Conservation (phyloP, 805 yeast species). For the Clavispora fructus region DNA sequence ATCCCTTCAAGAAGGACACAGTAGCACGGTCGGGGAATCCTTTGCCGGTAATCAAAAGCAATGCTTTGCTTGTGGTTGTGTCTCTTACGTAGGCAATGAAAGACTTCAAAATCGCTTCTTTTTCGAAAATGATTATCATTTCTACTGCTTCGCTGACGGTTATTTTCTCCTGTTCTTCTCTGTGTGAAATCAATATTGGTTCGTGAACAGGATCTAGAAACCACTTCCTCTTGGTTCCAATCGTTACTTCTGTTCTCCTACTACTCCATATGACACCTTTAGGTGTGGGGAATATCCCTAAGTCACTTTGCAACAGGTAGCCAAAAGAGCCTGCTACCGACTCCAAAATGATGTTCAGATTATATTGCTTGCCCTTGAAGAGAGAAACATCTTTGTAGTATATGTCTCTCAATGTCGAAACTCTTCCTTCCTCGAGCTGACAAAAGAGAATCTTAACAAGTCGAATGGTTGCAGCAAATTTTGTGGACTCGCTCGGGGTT, state of each 20-base stretch:
- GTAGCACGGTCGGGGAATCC: conserved; percentile 15
- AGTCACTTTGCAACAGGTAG: conserved; percentile 3
- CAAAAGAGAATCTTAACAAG: conserved; percentile 5
- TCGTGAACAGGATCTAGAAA: conserved; percentile 1
- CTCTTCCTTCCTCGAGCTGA: conserved; percentile 3
- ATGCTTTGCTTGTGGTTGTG: not conserved
- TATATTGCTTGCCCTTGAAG: conserved; percentile 10
- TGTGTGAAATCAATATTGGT: conserved; percentile 3
- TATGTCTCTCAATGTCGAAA: conserved; percentile 12
- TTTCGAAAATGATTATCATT: conserved; percentile 28
- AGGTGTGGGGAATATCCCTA: conserved; percentile 8
- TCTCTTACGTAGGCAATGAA: not conserved
- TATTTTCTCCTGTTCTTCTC: not conserved
- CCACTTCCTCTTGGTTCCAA: not conserved
- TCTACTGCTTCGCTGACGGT: not conserved
- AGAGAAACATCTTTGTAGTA: conserved; percentile 13
- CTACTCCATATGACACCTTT: conserved; percentile 14
- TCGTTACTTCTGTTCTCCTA: conserved; percentile 1
- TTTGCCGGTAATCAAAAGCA: conserved; percentile 10
- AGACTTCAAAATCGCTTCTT: conserved; percentile 36
- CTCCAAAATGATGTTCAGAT: conserved; percentile 7
- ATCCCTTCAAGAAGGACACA: conserved; percentile 5
- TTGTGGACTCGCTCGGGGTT: conserved; percentile 4
- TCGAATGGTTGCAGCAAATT: conserved; percentile 6
- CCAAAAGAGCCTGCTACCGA: conserved; percentile 4